A percentile compares a stretch with the other conserved stretches of the same genome.
Conservation (phyloP, 805 yeast genomes). For the Crinitomyces ghanaensis region DNA sequence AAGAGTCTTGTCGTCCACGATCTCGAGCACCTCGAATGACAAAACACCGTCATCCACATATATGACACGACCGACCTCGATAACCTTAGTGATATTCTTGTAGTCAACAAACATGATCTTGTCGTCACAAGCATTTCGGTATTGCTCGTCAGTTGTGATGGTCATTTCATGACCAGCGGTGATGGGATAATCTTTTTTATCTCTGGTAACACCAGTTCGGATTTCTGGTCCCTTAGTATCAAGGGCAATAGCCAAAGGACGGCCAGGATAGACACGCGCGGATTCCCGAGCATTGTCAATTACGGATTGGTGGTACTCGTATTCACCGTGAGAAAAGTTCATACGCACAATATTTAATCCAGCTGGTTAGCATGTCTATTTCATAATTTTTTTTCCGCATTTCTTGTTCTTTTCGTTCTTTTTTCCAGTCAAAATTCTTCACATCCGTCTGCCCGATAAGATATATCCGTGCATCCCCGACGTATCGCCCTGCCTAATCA, state of each 20-base stretch:
- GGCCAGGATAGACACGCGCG: constrained; percentile 79
- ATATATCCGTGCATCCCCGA: no score
- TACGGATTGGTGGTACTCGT: constrained; percentile 95
- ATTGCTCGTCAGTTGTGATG: constrained; percentile 83
- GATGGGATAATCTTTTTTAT: constrained; percentile 72
- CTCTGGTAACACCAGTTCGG: constrained; percentile 92
- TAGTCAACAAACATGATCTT: constrained; percentile 83
- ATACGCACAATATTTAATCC: constrained; percentile 96
- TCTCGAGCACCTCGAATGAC: constrained; percentile 83
- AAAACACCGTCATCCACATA: constrained; percentile 97
- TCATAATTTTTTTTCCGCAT: no score
- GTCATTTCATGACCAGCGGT: constrained; percentile 79
- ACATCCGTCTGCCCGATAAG: no score
- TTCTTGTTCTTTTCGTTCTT: no score
- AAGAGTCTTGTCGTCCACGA: constrained; percentile 68
- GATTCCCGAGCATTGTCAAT: constrained; percentile 94
- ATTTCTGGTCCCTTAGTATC: constrained; percentile 99
- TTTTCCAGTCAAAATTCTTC: no score
- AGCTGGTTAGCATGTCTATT: constrained; percentile 33
- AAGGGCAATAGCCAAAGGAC: constrained; percentile 96
- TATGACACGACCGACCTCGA: constrained; percentile 76
- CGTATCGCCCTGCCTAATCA: no score
- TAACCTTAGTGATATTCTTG: constrained; percentile 92
- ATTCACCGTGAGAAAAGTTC: constrained; percentile 98
- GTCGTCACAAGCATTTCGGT: constrained; percentile 61